Evolutionary conservation across 2,329 filamentous ascomycete species (phyloP), one percentile per base, ranked within the genome.

Genomic region (Plectosphaerella cucumerina): DNA sequence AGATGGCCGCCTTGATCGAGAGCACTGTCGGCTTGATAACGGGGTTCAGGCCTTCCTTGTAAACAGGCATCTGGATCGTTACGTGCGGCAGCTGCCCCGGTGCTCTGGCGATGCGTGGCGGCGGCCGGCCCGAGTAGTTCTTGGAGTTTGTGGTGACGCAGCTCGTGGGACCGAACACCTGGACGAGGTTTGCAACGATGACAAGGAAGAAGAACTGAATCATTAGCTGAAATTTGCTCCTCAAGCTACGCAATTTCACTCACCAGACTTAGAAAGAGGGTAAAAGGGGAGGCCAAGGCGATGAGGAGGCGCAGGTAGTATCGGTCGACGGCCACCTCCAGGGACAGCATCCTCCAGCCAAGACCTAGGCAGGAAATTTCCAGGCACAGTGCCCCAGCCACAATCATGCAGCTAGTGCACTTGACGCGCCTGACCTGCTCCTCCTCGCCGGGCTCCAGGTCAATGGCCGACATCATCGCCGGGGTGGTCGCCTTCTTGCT

Each of bases 1-100:
- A 78, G 53, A 83, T 82, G 17, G 79, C 80, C 14, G 73, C 73
- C 60, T 80, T 81, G 33, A 83, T 64, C 4, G 77, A 81, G 18
- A 74, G 70, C 42, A 83, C 73, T 0, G 80, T 83, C 0, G 80
- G 80, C 44, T 72, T 70, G 56, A 83, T 82, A 60, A 80, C 62
- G 17, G 45, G 45, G 26, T n/a, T 35, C 52, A 71, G 60, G 14
- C 69, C 67, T 52, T 72, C 70, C 52, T 72, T 72, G 59, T 72
- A 72, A 2, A 72, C 69, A 9, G 70, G 70, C 65, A 70, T 68
- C 55, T 74, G 71, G 4, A 74, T 68, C 1, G 71, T 74, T 48
- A 74, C 60, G 43, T 70, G 70, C 8, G 70, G 68, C 15, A 66
- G 64, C 18, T 66, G 60, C 9, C 45, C 45, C 3, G 34, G 20